phyloP scores from a whole-genome alignment of 2,329 filamentous ascomycete genomes.

The Penicillium sp. region DNA sequence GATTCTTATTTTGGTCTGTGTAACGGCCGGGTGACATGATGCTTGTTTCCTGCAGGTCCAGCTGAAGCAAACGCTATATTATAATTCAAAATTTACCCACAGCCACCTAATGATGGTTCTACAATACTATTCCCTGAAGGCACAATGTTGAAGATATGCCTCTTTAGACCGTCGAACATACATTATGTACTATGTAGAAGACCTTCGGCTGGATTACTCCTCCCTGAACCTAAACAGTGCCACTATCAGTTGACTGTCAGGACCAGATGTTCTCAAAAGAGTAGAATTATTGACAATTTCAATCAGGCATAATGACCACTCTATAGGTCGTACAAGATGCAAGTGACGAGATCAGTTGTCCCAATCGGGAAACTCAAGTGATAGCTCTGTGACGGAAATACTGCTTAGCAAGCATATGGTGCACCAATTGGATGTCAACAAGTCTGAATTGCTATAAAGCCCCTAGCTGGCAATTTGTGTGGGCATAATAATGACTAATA shows the following conservation, averaged over 20 bases:
- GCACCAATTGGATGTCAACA: too few relatives aligned
- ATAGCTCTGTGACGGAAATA: too few relatives aligned
- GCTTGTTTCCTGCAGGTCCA: constrained; percentile 21
- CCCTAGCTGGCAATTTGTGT: too few relatives aligned
- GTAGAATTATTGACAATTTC: neutral
- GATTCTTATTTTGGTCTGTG: constrained; percentile 12
- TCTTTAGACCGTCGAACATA: neutral
- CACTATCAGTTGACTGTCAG: neutral
- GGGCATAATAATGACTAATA: too few relatives aligned
- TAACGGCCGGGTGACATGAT: constrained; percentile 21
- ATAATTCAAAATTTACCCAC: constrained; percentile 18
- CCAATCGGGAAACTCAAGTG: neutral
- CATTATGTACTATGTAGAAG: neutral
- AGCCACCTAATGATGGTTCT: neutral
- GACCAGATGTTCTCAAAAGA: too few relatives aligned
- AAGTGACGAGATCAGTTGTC: neutral
- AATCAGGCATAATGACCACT: neutral
- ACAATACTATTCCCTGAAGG: neutral
- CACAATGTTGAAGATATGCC: neutral
- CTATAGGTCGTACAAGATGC: neutral
- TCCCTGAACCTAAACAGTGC: neutral
- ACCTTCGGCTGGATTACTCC: neutral
- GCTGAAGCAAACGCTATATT: constrained; percentile 18
- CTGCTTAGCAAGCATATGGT: too few relatives aligned
- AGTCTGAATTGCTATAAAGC: too few relatives aligned